Evolutionary conservation across 164 flowering plant genomes (phyloP).

Genomic region (Berberis vulgaris): DNA sequence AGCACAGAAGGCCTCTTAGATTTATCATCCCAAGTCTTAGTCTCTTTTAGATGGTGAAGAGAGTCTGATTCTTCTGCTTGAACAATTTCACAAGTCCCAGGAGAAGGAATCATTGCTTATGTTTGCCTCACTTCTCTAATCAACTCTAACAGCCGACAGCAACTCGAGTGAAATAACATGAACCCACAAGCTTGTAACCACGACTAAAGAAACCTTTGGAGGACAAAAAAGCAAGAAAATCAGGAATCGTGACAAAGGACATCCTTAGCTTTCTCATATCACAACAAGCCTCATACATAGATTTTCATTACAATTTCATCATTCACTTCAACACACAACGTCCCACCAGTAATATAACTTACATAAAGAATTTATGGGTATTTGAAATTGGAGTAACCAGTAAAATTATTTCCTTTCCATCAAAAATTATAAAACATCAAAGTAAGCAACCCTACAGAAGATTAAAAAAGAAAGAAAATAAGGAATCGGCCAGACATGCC

Average conservation of each 20-base stretch:
- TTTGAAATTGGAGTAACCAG: too few species aligned
- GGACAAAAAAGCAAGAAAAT: not conserved
- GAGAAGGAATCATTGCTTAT: slow-evolving; percentile 25
- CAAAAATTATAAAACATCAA: too few species aligned
- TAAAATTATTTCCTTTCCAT: too few species aligned
- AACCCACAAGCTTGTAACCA: not conserved
- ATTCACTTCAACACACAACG: too few species aligned
- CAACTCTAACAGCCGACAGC: not conserved
- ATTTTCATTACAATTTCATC: too few species aligned
- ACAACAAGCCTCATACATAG: too few species aligned
- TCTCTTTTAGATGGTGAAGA: slow-evolving; percentile 17
- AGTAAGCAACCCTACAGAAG: too few species aligned
- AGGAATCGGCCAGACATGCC: too few species aligned
- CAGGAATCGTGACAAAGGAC: not conserved
- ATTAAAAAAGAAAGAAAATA: too few species aligned
- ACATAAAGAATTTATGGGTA: too few species aligned
- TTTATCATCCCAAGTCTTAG: slow-evolving; percentile 16
- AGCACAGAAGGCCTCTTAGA: slow-evolving; percentile 12
- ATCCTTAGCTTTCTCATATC: too few species aligned
- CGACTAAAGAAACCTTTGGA: not conserved
- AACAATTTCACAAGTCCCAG: slow-evolving; percentile 49
- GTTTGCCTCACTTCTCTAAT: not conserved
- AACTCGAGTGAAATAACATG: not conserved
- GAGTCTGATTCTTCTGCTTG: slow-evolving; percentile 40
- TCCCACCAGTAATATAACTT: too few species aligned